These are phyloP conservation scores for Ustilago sp. DNA, from an alignment of 1,284 basidiomycete genomes.

Conservation along the genomic window DNA sequence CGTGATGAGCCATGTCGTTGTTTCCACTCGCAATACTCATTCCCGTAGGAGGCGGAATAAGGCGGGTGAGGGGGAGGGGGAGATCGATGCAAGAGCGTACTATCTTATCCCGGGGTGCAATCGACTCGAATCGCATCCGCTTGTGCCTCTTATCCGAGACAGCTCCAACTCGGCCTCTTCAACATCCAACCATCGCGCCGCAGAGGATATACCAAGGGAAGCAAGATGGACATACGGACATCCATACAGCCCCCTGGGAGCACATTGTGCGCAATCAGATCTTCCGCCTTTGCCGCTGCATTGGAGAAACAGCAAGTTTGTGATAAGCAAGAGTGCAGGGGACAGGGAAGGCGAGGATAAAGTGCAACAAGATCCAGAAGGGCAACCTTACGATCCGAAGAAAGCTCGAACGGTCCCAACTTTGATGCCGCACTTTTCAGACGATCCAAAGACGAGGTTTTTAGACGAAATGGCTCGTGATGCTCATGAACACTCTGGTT, in stretches of 20 bases:
- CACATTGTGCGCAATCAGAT: background rate
- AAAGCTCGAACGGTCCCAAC: slow-evolving; percentile 53
- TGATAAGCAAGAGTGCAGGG: slow-evolving; percentile 1
- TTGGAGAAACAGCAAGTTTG: slow-evolving; percentile 28
- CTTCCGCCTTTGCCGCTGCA: slow-evolving; percentile 61
- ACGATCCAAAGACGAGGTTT: slow-evolving; percentile 68
- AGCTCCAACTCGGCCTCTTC: background rate
- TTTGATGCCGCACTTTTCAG: slow-evolving; percentile 66
- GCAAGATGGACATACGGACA: slow-evolving; percentile 65
- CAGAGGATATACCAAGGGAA: slow-evolving; percentile 8
- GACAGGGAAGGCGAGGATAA: background rate
- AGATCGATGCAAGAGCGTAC: slow-evolving; percentile 49
- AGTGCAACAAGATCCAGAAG: slow-evolving; percentile 18
- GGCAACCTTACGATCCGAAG: slow-evolving; percentile 27
- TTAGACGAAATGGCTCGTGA: slow-evolving; percentile 63
- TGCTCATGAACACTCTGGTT: slow-evolving; percentile 62
- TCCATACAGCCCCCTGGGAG: slow-evolving; percentile 57
- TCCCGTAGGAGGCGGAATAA: slow-evolving; percentile 10
- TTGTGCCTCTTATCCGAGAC: slow-evolving; percentile 55
- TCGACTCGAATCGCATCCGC: slow-evolving; percentile 56
- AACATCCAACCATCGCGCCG: background rate
- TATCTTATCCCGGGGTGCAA: slow-evolving; percentile 66
- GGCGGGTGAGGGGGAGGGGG: background rate
- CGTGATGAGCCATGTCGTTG: slow-evolving; percentile 55
- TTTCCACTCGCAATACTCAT: slow-evolving; percentile 9